phyloP scores from a whole-genome alignment of 768 basidiomycete species.

The Russula griseocarnosa region DNA sequence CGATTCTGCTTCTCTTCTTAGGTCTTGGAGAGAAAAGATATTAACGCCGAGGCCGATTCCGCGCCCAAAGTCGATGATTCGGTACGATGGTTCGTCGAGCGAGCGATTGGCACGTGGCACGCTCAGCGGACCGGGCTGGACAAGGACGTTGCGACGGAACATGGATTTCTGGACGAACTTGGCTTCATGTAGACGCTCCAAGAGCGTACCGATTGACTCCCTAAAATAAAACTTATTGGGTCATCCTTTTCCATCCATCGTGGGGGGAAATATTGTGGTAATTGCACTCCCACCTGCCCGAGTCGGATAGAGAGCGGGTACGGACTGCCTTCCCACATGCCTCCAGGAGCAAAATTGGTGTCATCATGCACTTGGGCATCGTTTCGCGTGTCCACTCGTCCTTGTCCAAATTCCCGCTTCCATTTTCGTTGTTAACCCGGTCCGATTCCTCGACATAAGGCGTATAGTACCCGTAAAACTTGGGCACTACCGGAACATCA shows the following conservation, averaged over 20 bases:
- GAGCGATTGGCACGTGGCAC: conserved; percentile 33
- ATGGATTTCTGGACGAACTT: conserved; percentile 43
- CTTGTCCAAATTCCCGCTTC: not conserved
- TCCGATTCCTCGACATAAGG: conserved; percentile 29
- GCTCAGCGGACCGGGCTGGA: conserved; percentile 43
- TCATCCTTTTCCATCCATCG: not conserved
- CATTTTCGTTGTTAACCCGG: too few relatives aligned
- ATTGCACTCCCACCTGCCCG: conserved; percentile 11
- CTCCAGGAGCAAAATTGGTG: conserved; percentile 47
- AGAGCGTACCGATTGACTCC: conserved; percentile 35
- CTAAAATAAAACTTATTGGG: not conserved
- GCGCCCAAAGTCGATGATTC: conserved; percentile 52
- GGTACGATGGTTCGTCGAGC: conserved; percentile 37
- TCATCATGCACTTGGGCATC: conserved; percentile 20
- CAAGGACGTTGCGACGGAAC: conserved; percentile 42
- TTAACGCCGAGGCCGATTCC: not conserved
- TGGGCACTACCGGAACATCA: conserved; percentile 54
- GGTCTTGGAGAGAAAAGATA: too few relatives aligned
- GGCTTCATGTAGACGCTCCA: conserved; percentile 41
- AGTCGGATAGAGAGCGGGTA: conserved; percentile 27
- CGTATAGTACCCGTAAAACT: conserved; percentile 60
- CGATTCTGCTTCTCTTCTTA: not conserved
- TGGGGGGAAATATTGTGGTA: too few relatives aligned
- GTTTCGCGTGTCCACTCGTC: too few relatives aligned
- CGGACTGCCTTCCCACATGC: conserved; percentile 43